phyloP scores from a whole-genome alignment of 1,139 yeast genomes.

The Blastobotrys persicus region DNA sequence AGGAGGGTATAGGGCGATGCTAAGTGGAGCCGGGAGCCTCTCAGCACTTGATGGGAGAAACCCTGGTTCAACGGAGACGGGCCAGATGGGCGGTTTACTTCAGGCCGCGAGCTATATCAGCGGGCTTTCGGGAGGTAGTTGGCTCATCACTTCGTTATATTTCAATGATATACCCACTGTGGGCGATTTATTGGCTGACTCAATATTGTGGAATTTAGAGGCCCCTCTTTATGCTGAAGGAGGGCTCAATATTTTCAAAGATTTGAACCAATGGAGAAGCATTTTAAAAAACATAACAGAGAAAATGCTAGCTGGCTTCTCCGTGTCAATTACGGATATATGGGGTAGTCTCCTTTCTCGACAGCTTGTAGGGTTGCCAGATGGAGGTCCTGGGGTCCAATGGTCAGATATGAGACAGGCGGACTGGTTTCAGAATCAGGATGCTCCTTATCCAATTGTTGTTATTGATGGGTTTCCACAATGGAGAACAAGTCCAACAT shows the following conservation, averaged over 20 bases:
- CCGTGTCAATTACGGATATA: constrained; percentile 67
- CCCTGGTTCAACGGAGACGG: constrained; percentile 50
- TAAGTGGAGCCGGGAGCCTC: constrained; percentile 73
- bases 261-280: constrained; percentile 44
- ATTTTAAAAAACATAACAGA: constrained; percentile 51
- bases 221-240: constrained; percentile 27
- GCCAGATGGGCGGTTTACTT: constrained; percentile 69
- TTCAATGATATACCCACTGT: constrained; percentile 79
- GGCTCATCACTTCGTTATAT: constrained; percentile 81
- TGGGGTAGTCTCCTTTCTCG: constrained; percentile 85
- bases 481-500: constrained; percentile 39
- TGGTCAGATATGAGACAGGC: constrained; percentile 60
- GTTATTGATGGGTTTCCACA: constrained; percentile 76
- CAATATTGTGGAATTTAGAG: constrained; percentile 12
- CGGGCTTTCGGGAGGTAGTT: constrained; percentile 81
- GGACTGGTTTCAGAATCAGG: constrained; percentile 50
- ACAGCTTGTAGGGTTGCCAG: constrained; percentile 55
- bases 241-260: constrained; percentile 51
- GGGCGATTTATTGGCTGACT: constrained; percentile 40
- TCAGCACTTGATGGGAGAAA: constrained; percentile 73
- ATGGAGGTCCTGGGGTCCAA: constrained; percentile 60
- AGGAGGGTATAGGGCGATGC: constrained; percentile 84
- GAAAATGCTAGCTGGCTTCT: constrained; percentile 68
- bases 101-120: constrained; percentile 71
- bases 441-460: constrained; percentile 82